A percentile compares a stretch with the other conserved stretches of the same genome.
Evolutionary conservation across 768 basidiomycete genomes (phyloP).

Genomic region (Cystofilobasidium capitatum): DNA sequence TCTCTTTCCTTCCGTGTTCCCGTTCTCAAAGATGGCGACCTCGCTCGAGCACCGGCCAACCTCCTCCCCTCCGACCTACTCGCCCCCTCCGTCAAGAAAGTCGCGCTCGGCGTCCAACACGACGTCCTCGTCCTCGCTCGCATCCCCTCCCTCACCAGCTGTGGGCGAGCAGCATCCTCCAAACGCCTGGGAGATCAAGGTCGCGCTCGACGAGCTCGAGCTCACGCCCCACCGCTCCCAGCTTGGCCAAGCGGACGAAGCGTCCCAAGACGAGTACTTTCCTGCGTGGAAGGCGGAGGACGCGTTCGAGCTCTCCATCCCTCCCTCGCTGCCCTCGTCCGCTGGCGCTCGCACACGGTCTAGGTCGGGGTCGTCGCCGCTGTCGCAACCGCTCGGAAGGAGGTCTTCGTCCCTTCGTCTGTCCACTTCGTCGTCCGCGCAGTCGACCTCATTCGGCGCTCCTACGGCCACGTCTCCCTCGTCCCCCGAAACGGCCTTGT

Average conservation of each 20-base stretch:
- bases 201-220: not conserved
- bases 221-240: not conserved
- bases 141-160: not conserved
- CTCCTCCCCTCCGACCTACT: not conserved
- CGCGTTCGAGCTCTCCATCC: not conserved
- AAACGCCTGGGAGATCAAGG: not conserved
- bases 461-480: too few relatives aligned
- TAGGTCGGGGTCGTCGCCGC: not conserved
- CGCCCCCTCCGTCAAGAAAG: not conserved
- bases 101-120: not conserved
- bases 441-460: not conserved
- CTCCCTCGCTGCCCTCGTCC: not conserved
- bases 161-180: not conserved
- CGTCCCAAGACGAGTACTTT: not conserved
- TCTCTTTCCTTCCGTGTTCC: too few relatives aligned
- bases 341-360: not conserved
- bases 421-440: not conserved
- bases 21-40: too few relatives aligned
- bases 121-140: not conserved
- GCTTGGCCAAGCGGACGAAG: not conserved
- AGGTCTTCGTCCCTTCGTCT: too few relatives aligned
- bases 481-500: not conserved
- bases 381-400: not conserved
- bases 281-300: not conserved
- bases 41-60: too few relatives aligned